phyloP scores from a whole-genome alignment of 129 eudicot genomes.

The Artemisia tridentata region DNA sequence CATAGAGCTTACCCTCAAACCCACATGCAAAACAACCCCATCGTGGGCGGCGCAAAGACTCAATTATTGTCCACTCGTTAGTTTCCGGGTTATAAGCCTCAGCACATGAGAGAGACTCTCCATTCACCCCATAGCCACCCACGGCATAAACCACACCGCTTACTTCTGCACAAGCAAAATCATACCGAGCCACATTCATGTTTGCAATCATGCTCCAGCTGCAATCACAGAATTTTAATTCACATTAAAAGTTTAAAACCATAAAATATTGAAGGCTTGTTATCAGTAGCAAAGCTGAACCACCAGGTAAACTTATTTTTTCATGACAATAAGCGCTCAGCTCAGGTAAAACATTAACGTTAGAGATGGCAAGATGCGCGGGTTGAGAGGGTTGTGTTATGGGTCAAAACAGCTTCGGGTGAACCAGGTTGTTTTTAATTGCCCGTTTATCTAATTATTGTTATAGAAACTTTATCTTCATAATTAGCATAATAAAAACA shows the following conservation, averaged over 20 bases:
- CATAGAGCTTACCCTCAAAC: constrained; percentile 79
- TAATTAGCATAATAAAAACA: too few species aligned
- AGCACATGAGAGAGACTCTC: constrained; percentile 78
- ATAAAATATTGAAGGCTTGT: background rate
- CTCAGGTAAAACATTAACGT: too few species aligned
- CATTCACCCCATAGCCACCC: constrained; percentile 76
- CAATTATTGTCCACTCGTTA: constrained; percentile 67
- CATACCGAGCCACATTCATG: constrained; percentile 81
- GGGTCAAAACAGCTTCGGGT: too few species aligned
- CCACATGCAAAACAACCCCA: constrained; percentile 94
- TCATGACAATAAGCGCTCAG: too few species aligned
- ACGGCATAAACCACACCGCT: constrained; percentile 79
- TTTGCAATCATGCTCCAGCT: constrained; percentile 87
- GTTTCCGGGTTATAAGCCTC: constrained; percentile 80
- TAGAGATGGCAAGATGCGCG: too few species aligned
- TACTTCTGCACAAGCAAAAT: constrained; percentile 92
- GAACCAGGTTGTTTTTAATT: too few species aligned
- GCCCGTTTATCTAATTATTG: too few species aligned
- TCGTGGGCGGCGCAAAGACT: constrained; percentile 83
- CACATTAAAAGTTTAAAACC: constrained; percentile 18
- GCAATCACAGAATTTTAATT: constrained; percentile 30
- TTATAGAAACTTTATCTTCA: too few species aligned
- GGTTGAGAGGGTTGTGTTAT: too few species aligned
- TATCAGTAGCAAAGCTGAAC: background rate
- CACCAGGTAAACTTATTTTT: background rate